Conservation (phyloP, 2,329 filamentous ascomycete genomes). For the Xylariomycetidae sp. region DNA sequence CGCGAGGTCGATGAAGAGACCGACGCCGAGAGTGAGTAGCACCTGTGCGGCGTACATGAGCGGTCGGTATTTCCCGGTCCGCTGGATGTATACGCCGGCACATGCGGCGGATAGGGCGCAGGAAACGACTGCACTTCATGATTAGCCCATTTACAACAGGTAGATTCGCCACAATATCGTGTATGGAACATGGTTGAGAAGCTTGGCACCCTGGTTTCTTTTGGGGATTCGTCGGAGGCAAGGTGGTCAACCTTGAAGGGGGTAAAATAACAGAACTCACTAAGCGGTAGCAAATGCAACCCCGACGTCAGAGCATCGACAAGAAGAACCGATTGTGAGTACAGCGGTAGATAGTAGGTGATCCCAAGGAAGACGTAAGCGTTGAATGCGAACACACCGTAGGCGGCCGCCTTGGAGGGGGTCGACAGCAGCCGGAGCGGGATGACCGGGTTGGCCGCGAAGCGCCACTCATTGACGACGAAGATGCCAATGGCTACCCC, state of each 20-base stretch:
- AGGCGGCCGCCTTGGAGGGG: slow-evolving; percentile 51
- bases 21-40: slow-evolving; percentile 56
- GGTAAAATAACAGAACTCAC: too few relatives aligned
- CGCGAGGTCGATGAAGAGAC: slow-evolving; percentile 52
- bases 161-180: too few relatives aligned
- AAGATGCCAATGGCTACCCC: slow-evolving; percentile 44
- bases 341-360: slow-evolving; percentile 69
- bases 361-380: slow-evolving; percentile 58
- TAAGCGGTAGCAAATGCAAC: slow-evolving; percentile 59
- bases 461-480: slow-evolving; percentile 56
- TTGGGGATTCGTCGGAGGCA: too few relatives aligned
- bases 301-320: slow-evolving; percentile 58
- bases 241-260: too few relatives aligned
- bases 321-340: slow-evolving; percentile 64
- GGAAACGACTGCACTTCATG: too few relatives aligned
- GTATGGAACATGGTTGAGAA: too few relatives aligned
- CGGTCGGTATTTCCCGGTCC: slow-evolving; percentile 52
- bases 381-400: slow-evolving; percentile 42
- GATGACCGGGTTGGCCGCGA: slow-evolving; percentile 65
- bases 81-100: slow-evolving; percentile 30
- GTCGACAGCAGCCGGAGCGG: slow-evolving; percentile 57
- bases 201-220: too few relatives aligned
- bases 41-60: slow-evolving; percentile 49
- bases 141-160: too few relatives aligned
- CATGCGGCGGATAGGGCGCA: slow-evolving; percentile 38